Evolutionary conservation across 1,284 basidiomycete genomes (phyloP).

Genomic region (Sparassis latifolia): DNA sequence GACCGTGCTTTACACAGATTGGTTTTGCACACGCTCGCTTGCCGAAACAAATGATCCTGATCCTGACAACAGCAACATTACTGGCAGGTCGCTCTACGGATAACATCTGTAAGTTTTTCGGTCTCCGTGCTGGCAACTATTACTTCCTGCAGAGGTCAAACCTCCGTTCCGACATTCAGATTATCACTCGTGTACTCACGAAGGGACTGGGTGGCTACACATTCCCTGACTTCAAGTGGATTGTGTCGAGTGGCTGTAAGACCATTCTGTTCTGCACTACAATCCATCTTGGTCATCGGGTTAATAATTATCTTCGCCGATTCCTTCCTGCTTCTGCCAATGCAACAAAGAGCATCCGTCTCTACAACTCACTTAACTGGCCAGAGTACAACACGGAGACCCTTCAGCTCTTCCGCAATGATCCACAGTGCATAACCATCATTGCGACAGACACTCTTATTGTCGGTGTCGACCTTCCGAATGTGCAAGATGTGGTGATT

Average conservation of each 20-base stretch:
- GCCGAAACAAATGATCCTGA: conserved; percentile 4
- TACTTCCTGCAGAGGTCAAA: conserved; percentile 13
- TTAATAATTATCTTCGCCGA: not conserved
- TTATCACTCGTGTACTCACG: conserved; percentile 6
- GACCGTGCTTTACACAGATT: conserved; percentile 14
- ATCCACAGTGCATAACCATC: conserved; percentile 6
- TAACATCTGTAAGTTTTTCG: conserved; percentile 9
- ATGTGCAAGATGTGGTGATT: conserved; percentile 2
- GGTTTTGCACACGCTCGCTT: conserved; percentile 12
- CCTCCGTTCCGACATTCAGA: conserved; percentile 7
- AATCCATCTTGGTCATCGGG: not conserved
- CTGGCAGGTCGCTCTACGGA: not conserved
- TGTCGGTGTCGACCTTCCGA: conserved; percentile 13
- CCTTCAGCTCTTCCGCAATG: conserved; percentile 5
- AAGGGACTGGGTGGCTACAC: not conserved
- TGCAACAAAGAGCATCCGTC: conserved; percentile 11
- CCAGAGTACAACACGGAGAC: conserved; percentile 9
- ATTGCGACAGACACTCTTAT: conserved; percentile 12
- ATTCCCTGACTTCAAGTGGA: not conserved
- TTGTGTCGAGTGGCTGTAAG: not conserved
- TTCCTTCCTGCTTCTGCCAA: conserved; percentile 3
- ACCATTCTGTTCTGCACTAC: not conserved
- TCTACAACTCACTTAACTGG: conserved; percentile 15
- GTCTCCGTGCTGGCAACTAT: conserved; percentile 4
- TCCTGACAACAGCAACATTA: conserved; percentile 2